Evolutionary conservation across 78 protist genomes (phyloP).

Genomic region (Chrysochromulina parva): DNA sequence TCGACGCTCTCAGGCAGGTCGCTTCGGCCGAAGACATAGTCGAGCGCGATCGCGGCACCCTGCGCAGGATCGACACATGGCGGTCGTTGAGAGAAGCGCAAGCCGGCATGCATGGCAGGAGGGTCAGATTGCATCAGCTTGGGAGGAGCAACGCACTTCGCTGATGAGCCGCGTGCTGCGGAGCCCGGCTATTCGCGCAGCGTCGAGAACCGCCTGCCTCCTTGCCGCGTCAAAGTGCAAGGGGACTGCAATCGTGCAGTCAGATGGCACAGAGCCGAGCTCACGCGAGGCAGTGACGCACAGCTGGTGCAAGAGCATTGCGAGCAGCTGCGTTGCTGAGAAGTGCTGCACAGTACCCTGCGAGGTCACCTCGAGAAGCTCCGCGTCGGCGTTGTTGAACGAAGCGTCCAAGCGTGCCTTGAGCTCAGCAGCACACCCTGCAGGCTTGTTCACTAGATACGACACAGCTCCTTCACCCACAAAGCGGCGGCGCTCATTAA

Average conservation of each 20-base stretch:
- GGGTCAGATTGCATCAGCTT: too few species aligned
- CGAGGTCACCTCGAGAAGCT: background rate
- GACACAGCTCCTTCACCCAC: background rate
- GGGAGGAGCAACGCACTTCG: too few species aligned
- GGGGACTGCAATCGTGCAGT: background rate
- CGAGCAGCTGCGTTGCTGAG: background rate
- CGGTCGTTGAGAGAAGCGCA: too few species aligned
- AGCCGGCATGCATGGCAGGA: too few species aligned
- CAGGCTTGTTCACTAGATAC: background rate
- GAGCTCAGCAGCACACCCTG: background rate
- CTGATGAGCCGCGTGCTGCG: constrained; percentile 73
- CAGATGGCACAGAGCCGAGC: background rate
- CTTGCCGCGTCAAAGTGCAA: background rate
- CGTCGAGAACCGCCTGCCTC: constrained; percentile 68
- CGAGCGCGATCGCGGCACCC: constrained; percentile 83
- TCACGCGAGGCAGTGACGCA: background rate
- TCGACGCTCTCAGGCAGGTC: constrained; percentile 66
- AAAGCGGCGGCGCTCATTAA: background rate
- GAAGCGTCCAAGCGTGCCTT: background rate
- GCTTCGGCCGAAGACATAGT: constrained; percentile 77
- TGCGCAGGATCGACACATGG: constrained; percentile 44
- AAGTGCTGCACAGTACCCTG: background rate
- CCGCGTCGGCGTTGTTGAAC: background rate
- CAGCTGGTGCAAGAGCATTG: background rate
- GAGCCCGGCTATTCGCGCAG: constrained; percentile 83